These are phyloP conservation scores for Stagonosporopsis cucurbitacearum DNA, from an alignment of 2,329 filamentous ascomycete species.

Conservation along the genomic window DNA sequence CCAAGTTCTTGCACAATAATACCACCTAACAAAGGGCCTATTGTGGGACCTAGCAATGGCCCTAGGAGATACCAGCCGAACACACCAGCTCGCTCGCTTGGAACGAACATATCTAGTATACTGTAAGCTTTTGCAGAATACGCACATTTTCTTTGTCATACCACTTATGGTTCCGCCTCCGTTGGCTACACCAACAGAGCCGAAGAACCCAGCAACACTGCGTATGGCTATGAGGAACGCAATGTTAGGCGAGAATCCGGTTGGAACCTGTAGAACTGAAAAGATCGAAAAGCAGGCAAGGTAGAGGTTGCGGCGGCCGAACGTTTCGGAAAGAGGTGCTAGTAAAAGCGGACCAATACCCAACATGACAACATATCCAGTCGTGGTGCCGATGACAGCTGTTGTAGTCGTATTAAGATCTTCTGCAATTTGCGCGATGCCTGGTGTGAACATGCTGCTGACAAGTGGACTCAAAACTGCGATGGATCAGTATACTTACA, in stretches of 20 bases:
- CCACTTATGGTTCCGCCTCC: conserved; percentile 57
- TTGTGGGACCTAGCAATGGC: conserved; percentile 51
- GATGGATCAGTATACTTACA: neutral
- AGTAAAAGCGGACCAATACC: conserved; percentile 57
- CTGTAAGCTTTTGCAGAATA: neutral
- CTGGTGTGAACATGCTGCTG: conserved; percentile 60
- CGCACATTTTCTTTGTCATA: neutral
- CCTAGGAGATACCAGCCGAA: conserved; percentile 56
- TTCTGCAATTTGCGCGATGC: conserved; percentile 58
- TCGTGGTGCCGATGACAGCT: conserved; percentile 58
- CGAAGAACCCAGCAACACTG: conserved; percentile 58
- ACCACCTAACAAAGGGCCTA: conserved; percentile 54
- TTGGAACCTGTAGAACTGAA: conserved; percentile 55
- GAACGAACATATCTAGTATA: conserved; percentile 56
- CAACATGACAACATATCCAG: conserved; percentile 58
- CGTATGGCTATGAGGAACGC: conserved; percentile 53
- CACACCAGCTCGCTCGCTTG: conserved; percentile 54
- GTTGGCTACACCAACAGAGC: conserved; percentile 58
- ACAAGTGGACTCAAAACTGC: conserved; percentile 56
- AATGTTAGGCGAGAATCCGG: conserved; percentile 57
- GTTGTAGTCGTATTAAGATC: conserved; percentile 52
- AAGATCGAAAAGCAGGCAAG: conserved; percentile 55
- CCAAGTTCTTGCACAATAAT: conserved; percentile 53
- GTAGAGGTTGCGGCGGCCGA: conserved; percentile 55
- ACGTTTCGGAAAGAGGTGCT: conserved; percentile 56